phyloP scores from a whole-genome alignment of 2,329 filamentous ascomycete genomes.

The Ceratocystis diversiconidia region DNA sequence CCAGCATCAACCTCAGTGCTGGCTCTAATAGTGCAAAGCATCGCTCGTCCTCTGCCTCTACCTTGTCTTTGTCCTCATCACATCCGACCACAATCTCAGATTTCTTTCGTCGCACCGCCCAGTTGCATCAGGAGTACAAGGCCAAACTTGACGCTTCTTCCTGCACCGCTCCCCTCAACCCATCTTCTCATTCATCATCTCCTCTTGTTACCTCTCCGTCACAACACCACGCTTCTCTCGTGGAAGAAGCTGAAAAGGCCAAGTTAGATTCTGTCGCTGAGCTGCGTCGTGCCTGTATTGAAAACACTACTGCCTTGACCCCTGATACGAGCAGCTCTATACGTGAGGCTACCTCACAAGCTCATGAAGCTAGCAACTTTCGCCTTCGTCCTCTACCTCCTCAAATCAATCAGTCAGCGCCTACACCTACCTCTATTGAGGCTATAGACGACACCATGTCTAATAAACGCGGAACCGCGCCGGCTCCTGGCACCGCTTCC shows the following conservation, averaged over 20 bases:
- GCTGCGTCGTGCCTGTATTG: slow-evolving; percentile 12
- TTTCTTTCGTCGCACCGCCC: slow-evolving; percentile 15
- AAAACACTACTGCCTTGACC: slow-evolving; percentile 24
- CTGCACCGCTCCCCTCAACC: not conserved
- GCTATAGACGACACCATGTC: slow-evolving; percentile 9
- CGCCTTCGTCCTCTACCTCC: slow-evolving; percentile 13
- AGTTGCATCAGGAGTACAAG: slow-evolving; percentile 13
- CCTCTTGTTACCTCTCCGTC: slow-evolving; percentile 2
- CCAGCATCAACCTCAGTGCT: slow-evolving; percentile 9
- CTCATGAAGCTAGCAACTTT: not conserved
- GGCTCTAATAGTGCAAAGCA: slow-evolving; percentile 3
- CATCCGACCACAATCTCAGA: slow-evolving; percentile 9
- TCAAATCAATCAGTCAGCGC: not conserved
- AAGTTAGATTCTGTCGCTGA: slow-evolving; percentile 20
- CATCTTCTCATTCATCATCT: not conserved
- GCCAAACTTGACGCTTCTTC: slow-evolving; percentile 8
- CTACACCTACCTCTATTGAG: slow-evolving; percentile 7
- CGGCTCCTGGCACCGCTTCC: slow-evolving; percentile 5
- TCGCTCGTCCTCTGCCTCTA: not conserved
- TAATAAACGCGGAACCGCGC: slow-evolving; percentile 1
- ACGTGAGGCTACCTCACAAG: slow-evolving; percentile 20
- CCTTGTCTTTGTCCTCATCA: not conserved
- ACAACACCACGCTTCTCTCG: not conserved
- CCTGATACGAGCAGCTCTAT: slow-evolving; percentile 28
- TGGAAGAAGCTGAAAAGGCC: slow-evolving; percentile 16